A percentile compares a stretch with the other conserved stretches of the same genome.
phyloP scores from a whole-genome alignment of 768 basidiomycete species.

The Boletus pseudopeckii region DNA sequence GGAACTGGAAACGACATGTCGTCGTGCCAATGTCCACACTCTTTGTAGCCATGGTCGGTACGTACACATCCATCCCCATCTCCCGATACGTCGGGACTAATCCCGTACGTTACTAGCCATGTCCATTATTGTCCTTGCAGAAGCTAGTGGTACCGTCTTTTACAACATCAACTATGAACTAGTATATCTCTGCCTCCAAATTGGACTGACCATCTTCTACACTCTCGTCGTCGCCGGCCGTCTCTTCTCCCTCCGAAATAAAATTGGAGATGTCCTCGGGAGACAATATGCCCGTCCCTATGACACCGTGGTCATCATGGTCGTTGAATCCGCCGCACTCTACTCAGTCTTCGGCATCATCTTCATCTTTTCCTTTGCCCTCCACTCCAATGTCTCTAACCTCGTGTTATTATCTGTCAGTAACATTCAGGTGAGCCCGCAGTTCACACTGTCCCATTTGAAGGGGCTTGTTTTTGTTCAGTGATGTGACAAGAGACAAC shows the following conservation, averaged over 20 bases:
- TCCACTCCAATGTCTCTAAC: conserved; percentile 27
- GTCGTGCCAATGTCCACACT: conserved; percentile 15
- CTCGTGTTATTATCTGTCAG: conserved; percentile 33
- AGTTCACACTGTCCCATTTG: neutral
- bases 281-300: conserved; percentile 21
- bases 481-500: neutral
- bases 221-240: conserved; percentile 31
- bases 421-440: conserved; percentile 30
- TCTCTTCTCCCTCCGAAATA: conserved; percentile 21
- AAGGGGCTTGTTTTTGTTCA: neutral
- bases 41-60: conserved; percentile 15
- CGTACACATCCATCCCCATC: neutral
- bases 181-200: conserved; percentile 29
- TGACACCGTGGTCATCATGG: conserved; percentile 27
- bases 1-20: conserved; percentile 10
- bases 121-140: conserved; percentile 14
- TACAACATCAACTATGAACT: conserved; percentile 20
- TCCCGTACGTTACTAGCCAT: conserved; percentile 2
- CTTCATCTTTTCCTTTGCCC: conserved; percentile 31
- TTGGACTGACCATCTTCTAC: conserved; percentile 30
- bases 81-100: neutral
- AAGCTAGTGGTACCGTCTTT: conserved; percentile 11
- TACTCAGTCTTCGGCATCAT: conserved; percentile 27
- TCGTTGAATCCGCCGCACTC: conserved; percentile 35
- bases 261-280: conserved; percentile 15